Evolutionary conservation across 192 early-diverging fungal genomes (phyloP), one percentile per base, ranked within the genome.

Genomic region (Entomortierella parvispora): DNA sequence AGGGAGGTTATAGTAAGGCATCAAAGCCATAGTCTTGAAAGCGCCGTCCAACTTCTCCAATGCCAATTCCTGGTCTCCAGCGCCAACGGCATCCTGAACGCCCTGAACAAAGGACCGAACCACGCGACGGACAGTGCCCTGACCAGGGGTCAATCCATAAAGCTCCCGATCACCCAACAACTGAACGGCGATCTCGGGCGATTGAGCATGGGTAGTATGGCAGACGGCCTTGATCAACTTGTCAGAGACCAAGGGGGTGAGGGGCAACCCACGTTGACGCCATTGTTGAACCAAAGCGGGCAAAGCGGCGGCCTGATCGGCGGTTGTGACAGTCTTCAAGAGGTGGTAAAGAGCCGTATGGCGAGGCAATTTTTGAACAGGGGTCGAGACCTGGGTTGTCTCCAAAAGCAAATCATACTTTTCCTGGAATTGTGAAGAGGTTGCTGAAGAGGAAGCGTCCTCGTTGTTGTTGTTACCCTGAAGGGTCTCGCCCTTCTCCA

Each of bases 101-200:
- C 68, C 60, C 33, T 68, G 54, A 45, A 68, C 61, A 55, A 68
- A 77, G n/a, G 74, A 62, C 2, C 65, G 65, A 29, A 77, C 48
- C 14, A 64, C 66, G 28, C 66, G 58, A 42, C 74, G 74, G 65
- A 77, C 68, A 4, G 74, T 64, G 11, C 34, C 26, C 43, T 68
- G 65, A 22, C 66, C 66, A 12, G 74, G 74, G 32, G 45, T 11
- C 31, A 77, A 40, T 0, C 40, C 66, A 43, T 64, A 77, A 0
- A 45, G 44, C 32, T 77, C 74, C 17, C 74, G 65, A 59, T 77
- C 74, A 31, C 74, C 74, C 60, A 77, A 59, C 60, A 77, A 47
- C 42, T 63, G 60, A 15, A 77, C 15, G 11, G 74, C 74, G 23
- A 54, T 64, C 14, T 77, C 74, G 7, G 74, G 74, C 4, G 59